phyloP scores from a whole-genome alignment of 495 filamentous ascomycete species.

The Amphirosellinia nigrospora region DNA sequence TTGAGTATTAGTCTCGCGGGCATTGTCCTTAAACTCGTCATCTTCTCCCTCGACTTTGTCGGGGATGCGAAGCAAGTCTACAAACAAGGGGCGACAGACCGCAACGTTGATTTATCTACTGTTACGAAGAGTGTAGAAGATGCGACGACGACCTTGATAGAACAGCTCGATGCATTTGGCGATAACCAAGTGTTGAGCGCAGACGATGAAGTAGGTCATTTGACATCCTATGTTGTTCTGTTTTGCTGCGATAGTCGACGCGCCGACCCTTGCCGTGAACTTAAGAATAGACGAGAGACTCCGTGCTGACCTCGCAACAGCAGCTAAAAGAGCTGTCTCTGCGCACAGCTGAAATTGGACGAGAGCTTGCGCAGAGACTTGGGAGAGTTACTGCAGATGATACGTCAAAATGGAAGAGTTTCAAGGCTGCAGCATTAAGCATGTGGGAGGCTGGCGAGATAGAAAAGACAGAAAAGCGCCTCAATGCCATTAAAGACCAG shows the following conservation, averaged over 20 bases:
- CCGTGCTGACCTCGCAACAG: background rate
- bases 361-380: constrained; percentile 13
- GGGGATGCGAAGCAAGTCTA: constrained; percentile 28
- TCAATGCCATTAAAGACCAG: constrained; percentile 23
- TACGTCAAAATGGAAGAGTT: background rate
- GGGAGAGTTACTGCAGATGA: background rate
- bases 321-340: background rate
- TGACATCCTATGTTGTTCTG: background rate
- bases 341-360: constrained; percentile 14
- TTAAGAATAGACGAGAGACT: too few relatives aligned
- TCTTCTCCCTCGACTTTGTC: constrained; percentile 27
- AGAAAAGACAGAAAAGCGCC: constrained; percentile 17
- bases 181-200: background rate
- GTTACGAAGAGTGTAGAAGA: constrained; percentile 20
- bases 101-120: constrained; percentile 13
- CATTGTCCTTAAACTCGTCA: constrained; percentile 24
- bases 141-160: constrained; percentile 16
- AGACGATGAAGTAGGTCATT: constrained; percentile 12
- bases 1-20: constrained; percentile 18
- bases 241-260: background rate
- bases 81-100: constrained; percentile 20
- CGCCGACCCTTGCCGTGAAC: too few relatives aligned
- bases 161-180: too few relatives aligned
- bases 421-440: background rate
- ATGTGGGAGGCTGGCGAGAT: constrained; percentile 20